These are phyloP conservation scores for Neocatenulostroma microsporum DNA, from an alignment of 2,329 filamentous ascomycete genomes.

Conservation along the genomic window DNA sequence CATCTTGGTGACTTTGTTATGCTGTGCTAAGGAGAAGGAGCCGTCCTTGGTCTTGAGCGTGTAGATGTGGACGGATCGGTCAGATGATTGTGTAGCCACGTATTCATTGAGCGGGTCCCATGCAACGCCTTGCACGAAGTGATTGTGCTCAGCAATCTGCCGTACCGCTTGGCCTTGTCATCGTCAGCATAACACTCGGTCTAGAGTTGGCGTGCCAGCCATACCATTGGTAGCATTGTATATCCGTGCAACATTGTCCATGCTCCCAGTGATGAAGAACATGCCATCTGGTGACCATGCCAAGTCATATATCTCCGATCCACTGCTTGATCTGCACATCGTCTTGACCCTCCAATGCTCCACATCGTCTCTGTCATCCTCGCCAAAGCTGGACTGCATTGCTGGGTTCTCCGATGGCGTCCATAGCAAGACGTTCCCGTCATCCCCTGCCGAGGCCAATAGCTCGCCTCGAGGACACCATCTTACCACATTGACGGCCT, in stretches of 20 bases:
- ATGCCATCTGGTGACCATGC: conserved; percentile 97
- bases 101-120: conserved; percentile 99
- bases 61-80: conserved; percentile 96
- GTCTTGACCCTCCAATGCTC: conserved; percentile 96
- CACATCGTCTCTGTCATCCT: conserved; percentile 78
- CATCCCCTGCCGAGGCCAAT: conserved; percentile 89
- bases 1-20: conserved; percentile 78
- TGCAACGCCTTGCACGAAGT: conserved; percentile 95
- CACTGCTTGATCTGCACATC: conserved; percentile 83
- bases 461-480: conserved; percentile 93
- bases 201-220: conserved; percentile 6
- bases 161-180: conserved; percentile 60
- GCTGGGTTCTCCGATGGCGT: conserved; percentile 72
- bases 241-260: conserved; percentile 97
- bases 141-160: conserved; percentile 93
- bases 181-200: conserved; percentile 10
- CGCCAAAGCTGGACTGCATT: conserved; percentile 59
- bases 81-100: conserved; percentile 94
- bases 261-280: conserved; percentile 97
- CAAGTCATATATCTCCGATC: conserved; percentile 94
- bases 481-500: conserved; percentile 95
- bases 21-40: conserved; percentile 74
- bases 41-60: conserved; percentile 93
- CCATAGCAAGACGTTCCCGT: conserved; percentile 96
- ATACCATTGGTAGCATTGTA: conserved; percentile 87